A percentile compares a stretch with the other conserved stretches of the same genome.
Conservation (phyloP, 2,329 filamentous ascomycete genomes). For the Cladobotryum mycophilum region DNA sequence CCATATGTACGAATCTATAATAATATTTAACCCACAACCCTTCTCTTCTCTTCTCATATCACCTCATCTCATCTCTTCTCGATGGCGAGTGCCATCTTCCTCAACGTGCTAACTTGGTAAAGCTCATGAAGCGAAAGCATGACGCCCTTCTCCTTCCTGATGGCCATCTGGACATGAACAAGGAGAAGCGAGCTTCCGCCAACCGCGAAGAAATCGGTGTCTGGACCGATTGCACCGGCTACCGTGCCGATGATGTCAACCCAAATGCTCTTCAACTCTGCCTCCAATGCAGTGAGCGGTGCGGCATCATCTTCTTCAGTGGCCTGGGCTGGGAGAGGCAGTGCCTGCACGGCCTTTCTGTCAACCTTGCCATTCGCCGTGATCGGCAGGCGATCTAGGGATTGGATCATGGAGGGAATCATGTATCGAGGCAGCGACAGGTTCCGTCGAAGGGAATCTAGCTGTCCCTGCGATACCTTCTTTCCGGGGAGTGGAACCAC, state of each 20-base stretch:
- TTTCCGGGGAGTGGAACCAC: slow-evolving; percentile 13
- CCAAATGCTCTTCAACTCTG: background rate
- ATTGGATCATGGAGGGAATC: slow-evolving; percentile 22
- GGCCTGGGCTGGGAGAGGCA: slow-evolving; percentile 17
- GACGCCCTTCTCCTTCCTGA: slow-evolving; percentile 18
- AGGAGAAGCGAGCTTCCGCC: slow-evolving; percentile 37
- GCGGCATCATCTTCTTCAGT: background rate
- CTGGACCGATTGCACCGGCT: background rate
- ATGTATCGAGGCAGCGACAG: slow-evolving; percentile 28
- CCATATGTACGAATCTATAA: too few species aligned
- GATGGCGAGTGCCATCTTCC: slow-evolving; percentile 21
- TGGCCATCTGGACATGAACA: slow-evolving; percentile 27
- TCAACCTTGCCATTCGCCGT: slow-evolving; percentile 26
- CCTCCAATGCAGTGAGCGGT: background rate
- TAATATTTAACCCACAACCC: too few species aligned
- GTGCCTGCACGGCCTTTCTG: slow-evolving; percentile 14
- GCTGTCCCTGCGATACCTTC: background rate
- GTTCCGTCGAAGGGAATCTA: slow-evolving; percentile 1
- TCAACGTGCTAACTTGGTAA: slow-evolving; percentile 27
- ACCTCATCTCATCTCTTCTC: too few species aligned
- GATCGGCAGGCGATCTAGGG: slow-evolving; percentile 21
- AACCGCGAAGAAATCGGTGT: slow-evolving; percentile 29
- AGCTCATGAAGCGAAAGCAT: too few species aligned
- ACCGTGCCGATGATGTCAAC: background rate
- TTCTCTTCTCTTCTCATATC: too few species aligned